A percentile compares a stretch with the other conserved stretches of the same genome.
phyloP scores from a whole-genome alignment of 768 basidiomycete species.

The Dentipellis sp. region DNA sequence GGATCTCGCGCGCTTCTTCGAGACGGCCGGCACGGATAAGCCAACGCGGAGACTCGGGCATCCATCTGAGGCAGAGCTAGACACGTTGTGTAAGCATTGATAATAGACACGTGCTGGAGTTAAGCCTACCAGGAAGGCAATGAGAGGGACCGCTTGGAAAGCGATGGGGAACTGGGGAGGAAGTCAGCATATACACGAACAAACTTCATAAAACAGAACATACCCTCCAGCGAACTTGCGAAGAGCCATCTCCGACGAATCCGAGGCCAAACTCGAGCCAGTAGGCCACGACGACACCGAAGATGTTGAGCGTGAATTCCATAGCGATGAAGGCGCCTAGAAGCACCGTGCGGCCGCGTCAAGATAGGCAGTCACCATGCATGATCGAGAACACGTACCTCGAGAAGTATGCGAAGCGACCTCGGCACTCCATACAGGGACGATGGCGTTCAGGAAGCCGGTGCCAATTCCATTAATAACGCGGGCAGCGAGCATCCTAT shows the following conservation, averaged over 20 bases:
- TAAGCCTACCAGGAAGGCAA: constrained; percentile 19
- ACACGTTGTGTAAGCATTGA: not conserved
- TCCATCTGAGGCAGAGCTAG: constrained; percentile 14
- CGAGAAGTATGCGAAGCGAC: constrained; percentile 35
- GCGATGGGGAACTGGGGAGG: constrained; percentile 31
- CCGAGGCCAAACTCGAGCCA: constrained; percentile 38
- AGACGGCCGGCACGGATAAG: constrained; percentile 30
- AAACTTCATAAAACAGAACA: too few relatives aligned
- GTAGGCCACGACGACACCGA: constrained; percentile 36
- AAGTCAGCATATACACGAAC: not conserved
- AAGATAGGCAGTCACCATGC: too few relatives aligned
- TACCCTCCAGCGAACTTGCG: constrained; percentile 20
- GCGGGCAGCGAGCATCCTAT: constrained; percentile 36
- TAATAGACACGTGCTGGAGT: not conserved
- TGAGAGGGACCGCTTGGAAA: constrained; percentile 33
- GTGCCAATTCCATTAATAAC: constrained; percentile 37
- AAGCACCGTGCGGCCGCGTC: not conserved
- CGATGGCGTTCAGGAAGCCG: constrained; percentile 33
- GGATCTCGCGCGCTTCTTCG: constrained; percentile 28
- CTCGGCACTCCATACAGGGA: constrained; percentile 37
- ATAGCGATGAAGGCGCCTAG: constrained; percentile 33
- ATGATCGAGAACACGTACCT: constrained; percentile 11
- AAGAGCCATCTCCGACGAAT: constrained; percentile 32
- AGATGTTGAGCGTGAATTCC: constrained; percentile 32
- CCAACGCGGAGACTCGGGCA: constrained; percentile 30